Conservation (phyloP, 23 red algal species). For the Gracilariopsis chorda region DNA sequence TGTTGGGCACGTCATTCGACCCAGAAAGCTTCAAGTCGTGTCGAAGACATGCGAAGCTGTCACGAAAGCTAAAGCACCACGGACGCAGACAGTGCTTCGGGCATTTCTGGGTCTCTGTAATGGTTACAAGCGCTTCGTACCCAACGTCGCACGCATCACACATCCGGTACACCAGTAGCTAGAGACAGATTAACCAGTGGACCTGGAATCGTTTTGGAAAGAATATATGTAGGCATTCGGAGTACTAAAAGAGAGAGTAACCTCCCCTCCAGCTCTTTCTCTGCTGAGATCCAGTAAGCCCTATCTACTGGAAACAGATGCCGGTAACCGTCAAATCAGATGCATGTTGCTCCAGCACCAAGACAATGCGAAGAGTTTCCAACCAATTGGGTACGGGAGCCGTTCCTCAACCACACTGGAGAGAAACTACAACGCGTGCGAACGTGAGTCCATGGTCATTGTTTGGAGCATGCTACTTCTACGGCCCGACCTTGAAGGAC, state of each 20-base stretch:
- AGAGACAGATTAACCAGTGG: not conserved
- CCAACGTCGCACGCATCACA: constrained; percentile 16
- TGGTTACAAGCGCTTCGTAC: not conserved
- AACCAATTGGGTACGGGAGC: too few relatives aligned
- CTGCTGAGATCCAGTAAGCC: not conserved
- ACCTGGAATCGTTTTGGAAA: not conserved
- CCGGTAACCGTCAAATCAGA: too few relatives aligned
- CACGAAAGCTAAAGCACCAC: not conserved
- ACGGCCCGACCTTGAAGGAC: too few relatives aligned
- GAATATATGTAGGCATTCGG: not conserved
- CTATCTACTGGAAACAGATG: constrained; percentile 9
- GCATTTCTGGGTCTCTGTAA: not conserved
- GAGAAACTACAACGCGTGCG: too few relatives aligned
- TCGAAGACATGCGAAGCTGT: not conserved
- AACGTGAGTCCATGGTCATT: too few relatives aligned
- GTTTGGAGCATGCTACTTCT: too few relatives aligned
- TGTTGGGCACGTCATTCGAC: not conserved
- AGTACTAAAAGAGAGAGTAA: not conserved
- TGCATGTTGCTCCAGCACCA: too few relatives aligned
- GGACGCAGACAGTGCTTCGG: not conserved
- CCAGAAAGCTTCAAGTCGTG: not conserved
- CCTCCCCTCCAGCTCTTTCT: not conserved
- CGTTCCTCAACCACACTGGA: too few relatives aligned
- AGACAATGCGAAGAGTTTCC: too few relatives aligned
- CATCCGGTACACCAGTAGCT: not conserved